Evolutionary conservation across 1,139 yeast genomes (phyloP), one percentile per base, ranked within the genome.

Genomic region (Geotrichum bryndzae): DNA sequence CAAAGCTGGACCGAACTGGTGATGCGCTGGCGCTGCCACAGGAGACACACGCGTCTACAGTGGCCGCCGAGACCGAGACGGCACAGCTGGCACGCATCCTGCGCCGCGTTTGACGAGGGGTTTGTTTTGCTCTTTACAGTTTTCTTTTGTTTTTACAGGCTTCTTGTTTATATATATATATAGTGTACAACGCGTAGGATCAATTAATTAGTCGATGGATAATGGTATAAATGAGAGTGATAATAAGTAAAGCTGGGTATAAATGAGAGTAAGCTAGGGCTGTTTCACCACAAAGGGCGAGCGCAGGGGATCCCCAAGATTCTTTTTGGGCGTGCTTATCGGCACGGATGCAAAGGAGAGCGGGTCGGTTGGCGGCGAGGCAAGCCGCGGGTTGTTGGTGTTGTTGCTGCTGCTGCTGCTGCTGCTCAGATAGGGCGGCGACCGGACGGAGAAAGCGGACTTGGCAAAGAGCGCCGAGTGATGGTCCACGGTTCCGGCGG

Each of bases 381-480:
- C 56, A 35, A 22, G 56, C 46, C 3, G 51, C 35, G 35, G 4
- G 25, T 48, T 48, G 53, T 50, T 50, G 18, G 18, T 18, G n/a
- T n/a, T 22, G 29, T 15, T 50, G 23, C 7, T n/a, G 27, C 5
- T 25, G 27, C 7, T n/a, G 27, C 5, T 25, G 27, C 3, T 25
- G 13, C 18, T 11, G 35, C 41, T 22, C 15, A 31, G 7, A 13
- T 22, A 38, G 18, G 31, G 18, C 10, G 46, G 45, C 11, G 53
- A 45, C 35, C 52, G 51, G 7, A 54, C 23, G 13, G 45, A 45
- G n/a, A 51, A 46, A 29, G 31, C 45, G 2, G 46, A 55, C 18
- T 46, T 46, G 25, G 57, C 41, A 15, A 55, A 45, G 23, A 55
- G 48, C 3, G 52, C 46, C 6, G 57, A 55, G 27, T 55, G 33